A percentile compares a stretch with the other conserved stretches of the same genome.
These are phyloP conservation scores for Agaricus blazei DNA, from an alignment of 768 basidiomycete genomes.

Conservation along the genomic window DNA sequence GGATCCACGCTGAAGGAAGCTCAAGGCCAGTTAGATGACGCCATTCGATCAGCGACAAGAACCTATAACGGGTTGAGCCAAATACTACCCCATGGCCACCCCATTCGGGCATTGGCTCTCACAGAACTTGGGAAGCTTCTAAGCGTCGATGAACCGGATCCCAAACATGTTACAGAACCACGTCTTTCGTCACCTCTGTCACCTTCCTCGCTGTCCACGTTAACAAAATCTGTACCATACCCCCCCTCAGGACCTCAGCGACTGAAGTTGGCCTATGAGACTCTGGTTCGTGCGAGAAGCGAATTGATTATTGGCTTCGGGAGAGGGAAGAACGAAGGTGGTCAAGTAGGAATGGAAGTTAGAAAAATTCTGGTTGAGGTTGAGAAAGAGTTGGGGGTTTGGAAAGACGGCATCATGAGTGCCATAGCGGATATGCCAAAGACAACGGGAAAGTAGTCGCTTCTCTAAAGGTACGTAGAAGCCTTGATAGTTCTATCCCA, in stretches of 20 bases:
- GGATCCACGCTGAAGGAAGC: conserved; percentile 19
- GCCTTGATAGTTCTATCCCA: too few species aligned
- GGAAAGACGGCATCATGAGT: conserved; percentile 59
- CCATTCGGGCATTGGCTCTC: conserved; percentile 67
- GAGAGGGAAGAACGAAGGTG: conserved; percentile 53
- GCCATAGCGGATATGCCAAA: conserved; percentile 39
- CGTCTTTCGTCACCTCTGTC: background rate
- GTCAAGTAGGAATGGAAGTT: conserved; percentile 61
- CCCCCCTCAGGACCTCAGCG: conserved; percentile 66
- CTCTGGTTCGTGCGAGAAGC: conserved; percentile 52
- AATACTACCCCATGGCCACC: conserved; percentile 64
- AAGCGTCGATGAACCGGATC: conserved; percentile 67
- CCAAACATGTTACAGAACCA: conserved; percentile 17
- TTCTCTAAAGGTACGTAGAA: too few species aligned
- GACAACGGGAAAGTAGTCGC: background rate
- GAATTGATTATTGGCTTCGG: conserved; percentile 76
- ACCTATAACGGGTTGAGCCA: conserved; percentile 46
- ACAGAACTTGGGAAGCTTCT: conserved; percentile 82
- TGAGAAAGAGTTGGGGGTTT: conserved; percentile 70
- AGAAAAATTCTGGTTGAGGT: conserved; percentile 53
- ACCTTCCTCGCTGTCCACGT: background rate
- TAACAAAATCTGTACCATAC: conserved; percentile 27
- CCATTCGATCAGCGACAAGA: conserved; percentile 52
- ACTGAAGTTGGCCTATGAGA: conserved; percentile 59
- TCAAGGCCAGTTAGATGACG: conserved; percentile 56